Percentiles rank a stretch among this genome's conserved stretches.
Conservation (phyloP, 1,139 yeast species). For the Geotrichum aggregatum region DNA sequence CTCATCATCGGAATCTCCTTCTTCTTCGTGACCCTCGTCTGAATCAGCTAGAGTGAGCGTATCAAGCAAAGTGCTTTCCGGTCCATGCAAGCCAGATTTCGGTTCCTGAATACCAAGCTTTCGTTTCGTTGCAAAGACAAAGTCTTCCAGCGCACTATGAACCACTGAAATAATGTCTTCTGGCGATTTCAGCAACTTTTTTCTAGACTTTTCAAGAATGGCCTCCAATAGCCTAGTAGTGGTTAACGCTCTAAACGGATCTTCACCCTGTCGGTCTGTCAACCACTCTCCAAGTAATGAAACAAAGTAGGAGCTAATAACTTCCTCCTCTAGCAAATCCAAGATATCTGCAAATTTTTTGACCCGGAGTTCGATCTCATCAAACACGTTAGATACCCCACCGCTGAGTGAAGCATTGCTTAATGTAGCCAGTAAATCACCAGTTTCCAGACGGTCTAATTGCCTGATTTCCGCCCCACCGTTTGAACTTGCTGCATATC, state of each 20-base stretch:
- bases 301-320: constrained; percentile 50
- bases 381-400: constrained; percentile 32
- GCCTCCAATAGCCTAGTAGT: constrained; percentile 64
- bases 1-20: constrained; percentile 32
- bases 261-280: constrained; percentile 34
- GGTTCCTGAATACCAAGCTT: constrained; percentile 14
- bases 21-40: constrained; percentile 31
- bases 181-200: constrained; percentile 59
- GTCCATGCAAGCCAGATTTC: constrained; percentile 19
- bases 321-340: constrained; percentile 47
- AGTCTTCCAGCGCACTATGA: constrained; percentile 44
- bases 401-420: neutral
- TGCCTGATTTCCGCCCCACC: constrained; percentile 16
- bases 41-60: constrained; percentile 23
- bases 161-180: constrained; percentile 56
- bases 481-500: constrained; percentile 8
- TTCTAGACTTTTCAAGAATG: constrained; percentile 57
- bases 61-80: constrained; percentile 1
- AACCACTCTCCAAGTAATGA: constrained; percentile 52
- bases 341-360: constrained; percentile 48
- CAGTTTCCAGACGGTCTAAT: neutral
- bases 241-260: constrained; percentile 55
- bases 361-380: constrained; percentile 52
- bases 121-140: constrained; percentile 19
- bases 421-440: constrained; percentile 13